Base-by-base conservation (phyloP, 495 filamentous ascomycete genomes). In the Penicillium coffeae region DNA sequence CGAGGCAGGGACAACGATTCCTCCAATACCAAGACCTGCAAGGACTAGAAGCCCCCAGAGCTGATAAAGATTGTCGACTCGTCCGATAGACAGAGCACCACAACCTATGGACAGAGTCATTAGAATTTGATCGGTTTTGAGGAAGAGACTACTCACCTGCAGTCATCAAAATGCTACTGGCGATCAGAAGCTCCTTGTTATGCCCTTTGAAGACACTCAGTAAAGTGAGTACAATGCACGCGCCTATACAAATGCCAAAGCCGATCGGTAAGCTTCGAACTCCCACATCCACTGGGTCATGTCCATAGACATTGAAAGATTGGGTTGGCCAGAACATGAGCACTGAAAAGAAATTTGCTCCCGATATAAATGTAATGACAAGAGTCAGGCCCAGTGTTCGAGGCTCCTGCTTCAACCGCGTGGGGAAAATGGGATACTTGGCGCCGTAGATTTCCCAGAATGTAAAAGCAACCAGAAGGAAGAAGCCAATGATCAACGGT, bases 271-370 rank as follows among this genome's bases (percentile, higher is more conserved):
- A 41, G 49, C 83, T 83, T 48, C 85, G 78, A 47, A 88, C 55
- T 25, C 85, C 85, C 39, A 87, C 77, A n/a, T 68, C 77, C 15
- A 84, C 61, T 4, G 85, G 83, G 48, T 86, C 79, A 48, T 87
- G 82, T 12, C 84, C 84, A 50, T 86, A 88, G 8, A 87, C 82
- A 56, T 88, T 88, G 71, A 82, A 87, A 1, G 83, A 80, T 64
- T 88, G 78, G 0, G 81, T 85, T 0, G 85, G 85, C 85, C 85
- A 88, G 55, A 88, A 83, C 63, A 88, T 77, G 20, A 88, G 60
- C 3, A 87, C 79, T 12, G 82, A 83, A 68, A 88, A 87, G 75
- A 88, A 88, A 60, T 88, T 88, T 45, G 83, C 82, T 8, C 85
- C 85, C 8, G 77, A 83, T 38, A 89, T 85, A 64, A 84, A 85